A percentile compares a stretch with the other conserved stretches of the same genome.
These are phyloP conservation scores for Cyclotella sp. DNA, from an alignment of 108 stramenopile genomes.

Conservation along the genomic window DNA sequence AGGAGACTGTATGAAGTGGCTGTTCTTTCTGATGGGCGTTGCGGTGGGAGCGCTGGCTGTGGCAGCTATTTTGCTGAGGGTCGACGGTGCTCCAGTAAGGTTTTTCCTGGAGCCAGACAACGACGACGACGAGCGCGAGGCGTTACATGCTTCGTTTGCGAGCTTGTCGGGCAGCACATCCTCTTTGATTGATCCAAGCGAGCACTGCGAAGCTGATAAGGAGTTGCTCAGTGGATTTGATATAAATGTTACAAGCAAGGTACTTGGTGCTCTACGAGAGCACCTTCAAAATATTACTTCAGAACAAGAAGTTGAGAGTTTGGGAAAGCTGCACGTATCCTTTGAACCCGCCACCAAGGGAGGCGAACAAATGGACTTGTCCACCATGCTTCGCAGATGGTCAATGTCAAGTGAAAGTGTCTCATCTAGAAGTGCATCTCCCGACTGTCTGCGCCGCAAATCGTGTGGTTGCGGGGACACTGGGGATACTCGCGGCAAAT, in stretches of 20 bases:
- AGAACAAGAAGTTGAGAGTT: conserved; percentile 12
- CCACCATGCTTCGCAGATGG: not conserved
- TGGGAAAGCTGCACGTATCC: conserved; percentile 1
- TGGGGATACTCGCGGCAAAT: not conserved
- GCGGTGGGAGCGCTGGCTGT: too few species aligned
- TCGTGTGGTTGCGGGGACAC: not conserved
- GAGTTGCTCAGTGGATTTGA: not conserved
- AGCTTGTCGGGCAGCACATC: too few species aligned
- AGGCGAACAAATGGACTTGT: not conserved
- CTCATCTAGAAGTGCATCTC: not conserved
- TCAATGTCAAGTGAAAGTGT: not conserved
- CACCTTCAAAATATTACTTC: not conserved
- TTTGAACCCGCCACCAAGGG: not conserved
- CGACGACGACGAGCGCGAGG: too few species aligned
- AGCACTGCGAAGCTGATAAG: not conserved
- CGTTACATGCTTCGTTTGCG: too few species aligned
- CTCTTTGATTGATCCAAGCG: too few species aligned
- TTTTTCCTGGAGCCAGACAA: too few species aligned
- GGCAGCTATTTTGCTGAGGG: too few species aligned
- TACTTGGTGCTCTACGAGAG: not conserved
- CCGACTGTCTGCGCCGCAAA: not conserved
- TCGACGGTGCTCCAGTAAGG: too few species aligned
- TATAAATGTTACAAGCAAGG: not conserved
- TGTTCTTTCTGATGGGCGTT: too few species aligned
- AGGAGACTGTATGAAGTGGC: too few species aligned